phyloP scores from a whole-genome alignment of 73 alveolate species.

The Blepharisma stoltei region DNA sequence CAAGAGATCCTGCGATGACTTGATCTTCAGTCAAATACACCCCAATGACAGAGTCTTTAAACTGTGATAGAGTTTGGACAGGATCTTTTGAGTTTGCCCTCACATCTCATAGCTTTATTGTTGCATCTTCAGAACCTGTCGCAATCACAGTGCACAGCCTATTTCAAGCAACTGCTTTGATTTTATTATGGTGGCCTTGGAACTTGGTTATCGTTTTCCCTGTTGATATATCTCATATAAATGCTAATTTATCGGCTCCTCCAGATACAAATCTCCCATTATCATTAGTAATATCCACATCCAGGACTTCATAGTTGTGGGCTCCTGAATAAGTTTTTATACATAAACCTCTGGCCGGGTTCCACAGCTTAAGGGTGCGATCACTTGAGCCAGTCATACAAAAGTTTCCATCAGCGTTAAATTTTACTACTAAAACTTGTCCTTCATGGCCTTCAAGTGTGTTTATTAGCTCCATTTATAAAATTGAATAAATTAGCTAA shows the following conservation, averaged over 20 bases:
- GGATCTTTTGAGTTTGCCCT: conserved; percentile 46
- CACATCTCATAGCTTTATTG: conserved; percentile 68
- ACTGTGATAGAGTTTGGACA: conserved; percentile 55
- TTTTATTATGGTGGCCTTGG: conserved; percentile 42
- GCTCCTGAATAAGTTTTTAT: conserved; percentile 71
- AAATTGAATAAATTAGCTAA: not conserved
- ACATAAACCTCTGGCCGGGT: conserved; percentile 60
- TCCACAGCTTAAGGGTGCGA: conserved; percentile 68
- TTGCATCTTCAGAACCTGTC: conserved; percentile 69
- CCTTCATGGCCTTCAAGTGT: conserved; percentile 34
- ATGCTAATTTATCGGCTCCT: conserved; percentile 74
- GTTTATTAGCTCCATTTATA: conserved; percentile 26
- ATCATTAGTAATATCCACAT: conserved; percentile 64
- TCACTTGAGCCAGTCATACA: conserved; percentile 46
- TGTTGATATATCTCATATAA: conserved; percentile 79
- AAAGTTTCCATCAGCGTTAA: conserved; percentile 34
- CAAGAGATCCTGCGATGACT: conserved; percentile 46
- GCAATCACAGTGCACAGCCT: conserved; percentile 25
- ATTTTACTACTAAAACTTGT: conserved; percentile 15
- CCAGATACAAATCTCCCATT: conserved; percentile 74
- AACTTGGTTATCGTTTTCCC: conserved; percentile 60
- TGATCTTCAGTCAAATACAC: conserved; percentile 37
- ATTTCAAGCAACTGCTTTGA: not conserved
- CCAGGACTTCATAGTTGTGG: conserved; percentile 76
- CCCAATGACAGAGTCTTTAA: conserved; percentile 44